Evolutionary conservation across 768 basidiomycete genomes (phyloP), one percentile per base, ranked within the genome.

Genomic region (Suillus discolor): DNA sequence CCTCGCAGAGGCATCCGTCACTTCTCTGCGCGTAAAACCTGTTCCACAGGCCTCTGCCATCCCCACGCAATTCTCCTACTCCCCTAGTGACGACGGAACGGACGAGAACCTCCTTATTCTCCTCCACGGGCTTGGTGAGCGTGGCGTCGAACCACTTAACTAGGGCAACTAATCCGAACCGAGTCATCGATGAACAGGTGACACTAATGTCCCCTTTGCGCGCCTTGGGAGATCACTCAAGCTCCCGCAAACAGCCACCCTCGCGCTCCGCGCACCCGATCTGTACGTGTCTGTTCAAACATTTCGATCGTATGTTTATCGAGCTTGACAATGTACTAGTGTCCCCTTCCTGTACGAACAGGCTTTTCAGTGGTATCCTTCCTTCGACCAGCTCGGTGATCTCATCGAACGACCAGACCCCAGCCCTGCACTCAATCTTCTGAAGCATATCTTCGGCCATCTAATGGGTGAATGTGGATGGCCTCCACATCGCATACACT

Each of bases 201-300:
- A 97, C 77, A 94, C 90, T 0, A 88, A 90, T 66, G 55, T 79
- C 3, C 93, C 94, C 2, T 97, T 97, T 74, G 80, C 83, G 39
- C 87, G 87, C 62, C 85, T 97, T 7, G 94, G 88, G 12, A 81
- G 80, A 25, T 84, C 85, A 12, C 77, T 97, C 57, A 91, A 87
- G 69, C 85, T 97, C n/a, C 96, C 95, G 0, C 94, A 96, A 74
- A 97, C 96, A 0, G 93, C 94, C 3, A 82, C 87, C 2, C 85
- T 97, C n/a, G 85, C 92, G 1, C 73, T 97, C 12, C 87, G 91
- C 57, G 95, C 90, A 3, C 90, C 94, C 20, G 85, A 90, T 71
- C 87, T 85, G 90, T 93, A 77, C 68, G 85, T 79, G 45, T 61
- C 20, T n/a, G 0, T 57, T 42, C 12, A 0, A 36, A 45, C 59